Conservation (phyloP, 306 rosid genomes). For the Quercus ilex region DNA sequence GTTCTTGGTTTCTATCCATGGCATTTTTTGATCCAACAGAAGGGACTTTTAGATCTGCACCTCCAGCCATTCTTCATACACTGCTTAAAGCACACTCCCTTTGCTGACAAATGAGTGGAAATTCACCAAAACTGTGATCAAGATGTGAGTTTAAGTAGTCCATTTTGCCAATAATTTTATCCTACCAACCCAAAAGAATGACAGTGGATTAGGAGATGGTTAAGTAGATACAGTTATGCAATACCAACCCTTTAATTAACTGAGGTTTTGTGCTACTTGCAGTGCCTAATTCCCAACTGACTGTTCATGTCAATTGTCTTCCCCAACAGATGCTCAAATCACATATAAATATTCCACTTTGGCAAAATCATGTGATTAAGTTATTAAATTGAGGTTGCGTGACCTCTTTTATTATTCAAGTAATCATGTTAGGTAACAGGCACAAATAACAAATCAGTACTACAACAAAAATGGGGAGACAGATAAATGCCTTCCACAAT, state of each 20-base stretch:
- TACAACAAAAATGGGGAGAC: background rate
- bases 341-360: conserved; percentile 24
- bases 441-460: background rate
- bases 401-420: background rate
- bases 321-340: conserved; percentile 37
- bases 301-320: conserved; percentile 60
- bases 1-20: conserved; percentile 56
- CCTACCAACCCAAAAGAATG: conserved; percentile 53
- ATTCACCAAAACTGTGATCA: conserved; percentile 15
- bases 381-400: background rate
- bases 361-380: background rate
- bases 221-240: conserved; percentile 35
- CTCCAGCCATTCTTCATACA: conserved; percentile 32
- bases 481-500: background rate
- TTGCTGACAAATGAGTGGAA: background rate
- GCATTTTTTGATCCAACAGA: conserved; percentile 22
- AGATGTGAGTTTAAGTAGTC: conserved; percentile 43
- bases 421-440: background rate
- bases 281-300: conserved; percentile 52
- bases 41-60: conserved; percentile 21
- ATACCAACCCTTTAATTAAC: conserved; percentile 37
- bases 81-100: background rate
- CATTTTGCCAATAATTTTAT: conserved; percentile 35
- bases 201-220: conserved; percentile 52
- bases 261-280: conserved; percentile 16